A percentile compares a stretch with the other conserved stretches of the same genome.
Evolutionary conservation across 148 eudicot species (phyloP).

Genomic region (Cornus controversa): DNA sequence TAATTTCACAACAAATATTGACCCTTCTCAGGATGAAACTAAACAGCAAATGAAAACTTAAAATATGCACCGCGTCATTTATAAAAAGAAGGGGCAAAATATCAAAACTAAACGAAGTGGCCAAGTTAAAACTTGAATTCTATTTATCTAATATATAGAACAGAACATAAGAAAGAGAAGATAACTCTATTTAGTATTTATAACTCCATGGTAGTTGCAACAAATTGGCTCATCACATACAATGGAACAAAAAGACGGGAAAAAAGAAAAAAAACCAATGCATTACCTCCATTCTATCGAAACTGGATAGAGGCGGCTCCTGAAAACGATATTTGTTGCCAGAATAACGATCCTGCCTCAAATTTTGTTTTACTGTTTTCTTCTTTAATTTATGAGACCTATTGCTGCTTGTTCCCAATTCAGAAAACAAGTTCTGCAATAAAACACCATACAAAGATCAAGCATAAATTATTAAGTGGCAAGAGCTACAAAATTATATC

Average conservation of each 20-base stretch:
- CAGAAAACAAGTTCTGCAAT: slow-evolving; percentile 43
- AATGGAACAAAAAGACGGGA: background rate
- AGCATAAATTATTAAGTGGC: background rate
- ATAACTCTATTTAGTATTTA: too few relatives aligned
- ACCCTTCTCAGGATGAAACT: too few relatives aligned
- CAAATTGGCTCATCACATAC: too few relatives aligned
- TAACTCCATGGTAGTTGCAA: too few relatives aligned
- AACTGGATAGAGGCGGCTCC: slow-evolving; percentile 20
- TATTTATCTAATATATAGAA: too few relatives aligned
- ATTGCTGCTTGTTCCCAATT: slow-evolving; percentile 29
- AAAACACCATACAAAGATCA: background rate
- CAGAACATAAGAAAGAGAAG: too few relatives aligned
- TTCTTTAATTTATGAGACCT: slow-evolving; percentile 29
- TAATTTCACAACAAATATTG: too few relatives aligned
- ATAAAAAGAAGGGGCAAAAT: too few relatives aligned
- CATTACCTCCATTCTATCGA: slow-evolving; percentile 29
- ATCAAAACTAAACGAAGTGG: too few relatives aligned
- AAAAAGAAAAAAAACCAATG: background rate
- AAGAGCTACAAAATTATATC: background rate
- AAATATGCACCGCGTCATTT: too few relatives aligned
- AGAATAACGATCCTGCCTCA: slow-evolving; percentile 22
- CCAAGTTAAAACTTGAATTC: too few relatives aligned
- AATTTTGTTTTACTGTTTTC: slow-evolving; percentile 23
- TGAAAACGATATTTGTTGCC: slow-evolving; percentile 19
- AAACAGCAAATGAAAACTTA: too few relatives aligned